phyloP scores from a whole-genome alignment of 257 asterid genomes.

The Henckelia pumila region DNA sequence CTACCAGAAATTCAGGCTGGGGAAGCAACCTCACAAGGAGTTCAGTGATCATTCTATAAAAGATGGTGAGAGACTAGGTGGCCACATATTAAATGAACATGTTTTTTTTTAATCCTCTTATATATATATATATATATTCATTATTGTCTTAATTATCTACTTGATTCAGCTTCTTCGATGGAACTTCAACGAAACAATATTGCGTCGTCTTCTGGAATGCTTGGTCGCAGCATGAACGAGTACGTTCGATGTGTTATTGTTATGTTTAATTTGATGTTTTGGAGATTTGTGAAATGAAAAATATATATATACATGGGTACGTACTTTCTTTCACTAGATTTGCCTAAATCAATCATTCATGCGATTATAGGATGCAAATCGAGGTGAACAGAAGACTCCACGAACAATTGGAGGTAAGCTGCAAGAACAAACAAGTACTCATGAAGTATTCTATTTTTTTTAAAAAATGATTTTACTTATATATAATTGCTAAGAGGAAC shows the following conservation, averaged over 20 bases:
- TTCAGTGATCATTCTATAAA: constrained; percentile 85
- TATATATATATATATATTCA: too few species aligned
- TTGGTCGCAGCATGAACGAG: constrained; percentile 95
- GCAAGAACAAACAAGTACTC: too few species aligned
- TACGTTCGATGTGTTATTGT: constrained; percentile 29
- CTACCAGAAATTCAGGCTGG: constrained; percentile 94
- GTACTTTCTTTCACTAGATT: constrained; percentile 22
- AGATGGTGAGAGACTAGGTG: constrained; percentile 51
- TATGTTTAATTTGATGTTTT: constrained; percentile 4
- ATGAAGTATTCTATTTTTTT: too few species aligned
- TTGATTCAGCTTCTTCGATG: constrained; percentile 61
- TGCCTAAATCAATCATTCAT: constrained; percentile 39
- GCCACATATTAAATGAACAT: background rate
- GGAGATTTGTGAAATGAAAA: constrained; percentile 24
- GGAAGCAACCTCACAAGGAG: constrained; percentile 99
- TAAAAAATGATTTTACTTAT: too few species aligned
- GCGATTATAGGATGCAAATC: constrained; percentile 41
- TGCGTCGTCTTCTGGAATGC: constrained; percentile 78
- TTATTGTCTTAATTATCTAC: constrained; percentile 3
- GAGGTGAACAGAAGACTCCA: constrained; percentile 34
- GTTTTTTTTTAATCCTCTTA: background rate
- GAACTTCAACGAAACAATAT: constrained; percentile 74
- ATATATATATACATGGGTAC: background rate
- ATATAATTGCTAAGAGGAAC: background rate
- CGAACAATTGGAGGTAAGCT: constrained; percentile 28